These are phyloP conservation scores for Aspergillus campestris DNA, from an alignment of 495 filamentous ascomycete genomes.

Conservation along the genomic window DNA sequence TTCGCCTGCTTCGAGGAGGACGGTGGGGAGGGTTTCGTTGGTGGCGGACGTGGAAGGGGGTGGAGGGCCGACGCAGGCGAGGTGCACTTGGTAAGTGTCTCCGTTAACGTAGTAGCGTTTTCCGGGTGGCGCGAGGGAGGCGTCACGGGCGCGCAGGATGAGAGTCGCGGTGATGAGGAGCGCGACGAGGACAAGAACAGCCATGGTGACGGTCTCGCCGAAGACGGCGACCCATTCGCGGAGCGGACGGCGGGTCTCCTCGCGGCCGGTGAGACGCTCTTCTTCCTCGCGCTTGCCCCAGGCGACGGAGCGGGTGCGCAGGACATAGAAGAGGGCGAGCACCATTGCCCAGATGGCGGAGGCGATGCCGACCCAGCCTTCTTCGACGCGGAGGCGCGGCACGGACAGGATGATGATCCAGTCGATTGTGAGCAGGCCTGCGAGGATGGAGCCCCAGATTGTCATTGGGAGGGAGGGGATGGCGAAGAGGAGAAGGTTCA, in stretches of 20 bases:
- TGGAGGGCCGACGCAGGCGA: conserved; percentile 66
- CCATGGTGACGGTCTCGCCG: conserved; percentile 59
- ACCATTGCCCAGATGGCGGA: conserved; percentile 69
- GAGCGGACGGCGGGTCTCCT: conserved; percentile 73
- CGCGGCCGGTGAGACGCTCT: conserved; percentile 81
- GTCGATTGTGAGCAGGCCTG: conserved; percentile 67
- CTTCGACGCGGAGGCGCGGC: conserved; percentile 63
- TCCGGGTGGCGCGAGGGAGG: conserved; percentile 60
- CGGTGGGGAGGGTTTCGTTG: conserved; percentile 47
- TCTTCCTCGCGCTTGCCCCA: conserved; percentile 93
- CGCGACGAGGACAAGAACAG: conserved; percentile 53
- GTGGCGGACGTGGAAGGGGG: conserved; percentile 35
- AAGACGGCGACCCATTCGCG: conserved; percentile 80
- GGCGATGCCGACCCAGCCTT: conserved; percentile 82
- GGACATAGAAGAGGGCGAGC: conserved; percentile 54
- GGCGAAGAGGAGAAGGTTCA: conserved; percentile 78
- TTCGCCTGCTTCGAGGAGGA: conserved; percentile 77
- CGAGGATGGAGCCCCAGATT: conserved; percentile 55
- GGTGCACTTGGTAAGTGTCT: conserved; percentile 73
- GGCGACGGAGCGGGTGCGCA: conserved; percentile 62
- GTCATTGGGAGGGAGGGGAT: conserved; percentile 71
- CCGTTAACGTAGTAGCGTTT: conserved; percentile 69
- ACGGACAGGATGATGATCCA: conserved; percentile 71
- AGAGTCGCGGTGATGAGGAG: conserved; percentile 72
- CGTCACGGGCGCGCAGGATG: conserved; percentile 67